These are phyloP conservation scores for Fusarium penzigii DNA, from an alignment of 2,329 filamentous ascomycete species.

Conservation along the genomic window DNA sequence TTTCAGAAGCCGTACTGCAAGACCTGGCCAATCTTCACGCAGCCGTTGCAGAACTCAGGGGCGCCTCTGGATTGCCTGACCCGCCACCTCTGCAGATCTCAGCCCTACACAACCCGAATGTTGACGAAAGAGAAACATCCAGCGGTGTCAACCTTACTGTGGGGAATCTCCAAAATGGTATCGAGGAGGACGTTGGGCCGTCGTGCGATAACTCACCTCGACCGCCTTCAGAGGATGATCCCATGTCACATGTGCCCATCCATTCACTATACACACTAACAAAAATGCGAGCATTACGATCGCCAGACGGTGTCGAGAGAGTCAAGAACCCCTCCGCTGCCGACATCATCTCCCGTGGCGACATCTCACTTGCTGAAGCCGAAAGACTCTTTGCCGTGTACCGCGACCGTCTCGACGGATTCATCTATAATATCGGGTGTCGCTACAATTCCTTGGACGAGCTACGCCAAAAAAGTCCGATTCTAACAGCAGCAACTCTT, in stretches of 20 bases:
- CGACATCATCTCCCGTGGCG: constrained; percentile 39
- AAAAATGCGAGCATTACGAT: constrained; percentile 34
- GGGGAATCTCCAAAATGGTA: constrained; percentile 12
- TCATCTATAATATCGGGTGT: constrained; percentile 51
- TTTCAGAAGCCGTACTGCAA: constrained; percentile 11
- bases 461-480: constrained; percentile 54
- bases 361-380: constrained; percentile 46
- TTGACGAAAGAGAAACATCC: neutral
- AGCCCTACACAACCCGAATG: neutral
- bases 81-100: constrained; percentile 5
- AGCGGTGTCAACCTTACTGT: neutral
- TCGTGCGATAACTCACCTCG: constrained; percentile 20
- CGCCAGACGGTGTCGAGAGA: constrained; percentile 22
- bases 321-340: constrained; percentile 7
- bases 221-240: constrained; percentile 27
- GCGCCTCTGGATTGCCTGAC: constrained; percentile 1
- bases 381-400: constrained; percentile 52
- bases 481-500: constrained; percentile 56
- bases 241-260: constrained; percentile 36
- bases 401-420: constrained; percentile 49
- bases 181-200: constrained; percentile 16
- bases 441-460: constrained; percentile 49
- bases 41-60: constrained; percentile 6
- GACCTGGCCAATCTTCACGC: constrained; percentile 7
- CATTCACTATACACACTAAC: constrained; percentile 38